Base-by-base conservation (phyloP, 1,284 basidiomycete species). In the Melampsora americana region DNA sequence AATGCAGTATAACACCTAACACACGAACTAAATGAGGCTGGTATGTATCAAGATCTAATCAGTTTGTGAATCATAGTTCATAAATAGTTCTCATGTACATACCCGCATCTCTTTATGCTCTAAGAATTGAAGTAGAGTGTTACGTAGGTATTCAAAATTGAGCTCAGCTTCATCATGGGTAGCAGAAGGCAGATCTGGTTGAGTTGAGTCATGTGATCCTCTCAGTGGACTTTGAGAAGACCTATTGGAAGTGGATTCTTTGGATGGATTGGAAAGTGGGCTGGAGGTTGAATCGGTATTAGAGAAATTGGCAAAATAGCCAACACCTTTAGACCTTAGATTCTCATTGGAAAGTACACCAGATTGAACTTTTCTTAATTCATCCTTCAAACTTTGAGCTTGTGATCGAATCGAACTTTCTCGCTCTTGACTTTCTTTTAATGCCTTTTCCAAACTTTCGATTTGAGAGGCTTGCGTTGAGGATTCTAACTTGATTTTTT, bases 121-220 rank as follows among this genome's bases (percentile, higher is more conserved):
- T 68, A 93, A 84, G 85, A 97, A 97, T 82, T 96, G 94, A 60
- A 97, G 82, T 69, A 96, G 92, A 44, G 96, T 91, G 83, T 96
- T 97, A 77, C 94, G 87, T 48, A 97, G 84, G 83, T 97, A 97
- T 84, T 97, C 94, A n/a, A 95, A 85, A 81, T 95, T 97, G 77
- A 97, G 87, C 78, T 95, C 93, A 80, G 95, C 93, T 61, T 86
- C 85, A 32, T 93, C 91, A n/a, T 87, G 86, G 65, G 85, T 84
- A 78, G 79, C 4, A 74, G 71, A 23, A 62, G 72, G 20, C 79
- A 77, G 1, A 71, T 66, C 0, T 16, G 39, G 14, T 39, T 9
- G 39, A 77, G 71, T 46, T 68, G n/a, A 18, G 14, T 68, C 46
- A 68, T 68, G 42, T 48, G 18, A 48, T 35, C 26, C n/a, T 16